Evolutionary conservation across 768 basidiomycete species (phyloP).

Genomic region (Mycena chlorophos): DNA sequence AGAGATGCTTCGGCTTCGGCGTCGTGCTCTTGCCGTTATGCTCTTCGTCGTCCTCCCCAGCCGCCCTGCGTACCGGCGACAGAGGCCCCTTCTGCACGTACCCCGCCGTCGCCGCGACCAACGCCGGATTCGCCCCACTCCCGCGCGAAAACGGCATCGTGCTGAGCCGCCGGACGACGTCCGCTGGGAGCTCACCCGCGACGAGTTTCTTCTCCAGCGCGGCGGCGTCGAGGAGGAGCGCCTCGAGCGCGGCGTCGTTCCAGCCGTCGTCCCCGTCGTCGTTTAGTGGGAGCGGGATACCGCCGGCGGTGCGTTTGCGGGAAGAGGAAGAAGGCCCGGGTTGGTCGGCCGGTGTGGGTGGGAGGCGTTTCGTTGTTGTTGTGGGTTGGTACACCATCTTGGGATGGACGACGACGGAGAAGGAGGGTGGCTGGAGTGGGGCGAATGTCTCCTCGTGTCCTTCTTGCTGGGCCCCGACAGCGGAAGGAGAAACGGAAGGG

Average conservation of each 20-base stretch:
- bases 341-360: slow-evolving; percentile 13
- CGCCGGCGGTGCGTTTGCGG: no score
- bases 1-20: no score
- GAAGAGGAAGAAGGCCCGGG: no score
- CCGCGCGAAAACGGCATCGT: no score
- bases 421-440: not conserved
- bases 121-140: slow-evolving; percentile 3
- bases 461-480: no score
- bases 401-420: slow-evolving; percentile 13
- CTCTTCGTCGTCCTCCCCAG: no score
- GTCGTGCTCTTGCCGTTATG: no score
- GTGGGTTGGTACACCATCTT: not conserved
- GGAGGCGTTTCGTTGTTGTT: slow-evolving; percentile 8
- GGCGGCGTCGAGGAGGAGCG: slow-evolving; percentile 12
- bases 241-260: slow-evolving; percentile 1
- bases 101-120: not conserved
- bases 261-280: no score
- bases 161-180: slow-evolving; percentile 10
- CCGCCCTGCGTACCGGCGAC: not conserved
- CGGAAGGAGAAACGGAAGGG: no score
- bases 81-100: slow-evolving; percentile 1
- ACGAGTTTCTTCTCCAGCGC: slow-evolving; percentile 12
- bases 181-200: slow-evolving; percentile 14
- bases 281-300: no score
- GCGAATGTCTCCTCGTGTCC: no score